Base-by-base conservation (phyloP, 371 early-diverging fungal genomes). In the Lichtheimia ornata region DNA sequence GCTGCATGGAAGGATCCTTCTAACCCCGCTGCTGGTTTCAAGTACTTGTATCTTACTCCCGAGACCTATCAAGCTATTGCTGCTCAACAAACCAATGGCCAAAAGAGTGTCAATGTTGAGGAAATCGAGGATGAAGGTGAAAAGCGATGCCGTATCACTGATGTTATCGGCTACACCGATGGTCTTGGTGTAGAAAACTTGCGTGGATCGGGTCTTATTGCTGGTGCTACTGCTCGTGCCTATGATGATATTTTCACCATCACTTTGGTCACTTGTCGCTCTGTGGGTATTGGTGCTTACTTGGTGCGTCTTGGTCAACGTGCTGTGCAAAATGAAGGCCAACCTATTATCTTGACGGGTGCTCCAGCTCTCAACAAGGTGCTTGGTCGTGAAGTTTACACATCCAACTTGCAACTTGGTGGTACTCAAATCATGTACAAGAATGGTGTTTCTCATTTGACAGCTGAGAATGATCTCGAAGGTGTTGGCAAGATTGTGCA, bases 251-350 rank as follows among this genome's bases (percentile, higher is more conserved):
- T 97, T 68, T 98, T 99, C 72, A 99, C 99, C 22, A 80, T 97
- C 41, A 97, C 98, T 9, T 81, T 99, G 58, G 99, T 98, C 20
- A 97, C 98, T 4, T 97, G 98, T 73, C 90, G 98, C 56, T 96
- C 97, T 44, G 99, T 99, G 42, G 97, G 97, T 77, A 99, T 99
- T 67, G 99, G 99, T 72, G 99, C 99, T 20, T 99, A 99, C 82
- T 86, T 99, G 59, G 98, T 97, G 56, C 95, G 98, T 65, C 90
- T 99, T 67, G 99, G 99, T 59, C 97, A 98, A 74, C 92, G 99
- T 63, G 88, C 95, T 42, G 88, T 99, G 56, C 99, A 99, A 79
- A 97, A 96, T 74, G 94, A 95, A 78, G 96, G 95, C 56, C 94
- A 97, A 60, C 97, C 98, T 42, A 97, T 99, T 67, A 94, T 99